A percentile compares a stretch with the other conserved stretches of the same genome.
These are phyloP conservation scores for Isatis tinctoria DNA, from an alignment of 345 rosid genomes.

Conservation along the genomic window DNA sequence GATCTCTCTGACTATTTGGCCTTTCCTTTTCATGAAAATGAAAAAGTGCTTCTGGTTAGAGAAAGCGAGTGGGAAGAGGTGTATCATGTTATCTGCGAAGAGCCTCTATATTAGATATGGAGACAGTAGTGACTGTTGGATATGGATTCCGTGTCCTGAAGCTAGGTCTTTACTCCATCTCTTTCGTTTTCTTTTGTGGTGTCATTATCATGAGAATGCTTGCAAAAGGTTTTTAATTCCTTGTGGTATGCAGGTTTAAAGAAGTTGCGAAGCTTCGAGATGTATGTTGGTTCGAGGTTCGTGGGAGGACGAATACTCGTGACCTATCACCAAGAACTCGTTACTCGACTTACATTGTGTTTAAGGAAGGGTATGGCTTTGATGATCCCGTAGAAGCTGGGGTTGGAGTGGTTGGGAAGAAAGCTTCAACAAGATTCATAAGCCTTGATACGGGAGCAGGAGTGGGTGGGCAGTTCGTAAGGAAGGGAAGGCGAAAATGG, in stretches of 20 bases:
- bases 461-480: neutral
- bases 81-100: conserved; percentile 22
- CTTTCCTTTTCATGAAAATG: neutral
- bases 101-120: neutral
- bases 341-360: conserved; percentile 20
- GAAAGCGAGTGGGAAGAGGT: conserved; percentile 16
- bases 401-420: conserved; percentile 18
- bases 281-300: conserved; percentile 21
- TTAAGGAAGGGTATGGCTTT: conserved; percentile 1
- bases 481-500: neutral
- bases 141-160: conserved; percentile 2
- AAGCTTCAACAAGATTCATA: neutral
- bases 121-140: neutral
- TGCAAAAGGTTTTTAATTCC: neutral
- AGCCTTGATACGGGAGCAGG: neutral
- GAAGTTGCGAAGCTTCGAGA: neutral
- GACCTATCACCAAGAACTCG: conserved; percentile 9
- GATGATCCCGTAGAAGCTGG: conserved; percentile 7
- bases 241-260: conserved; percentile 7
- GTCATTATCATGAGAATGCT: neutral
- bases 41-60: conserved; percentile 8
- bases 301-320: neutral
- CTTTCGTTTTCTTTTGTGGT: neutral
- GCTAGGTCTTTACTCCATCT: neutral
- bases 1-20: neutral